Evolutionary conservation across 371 early-diverging fungal species (phyloP), one percentile per base, ranked within the genome.

Genomic region (Blakeslea trispora): DNA sequence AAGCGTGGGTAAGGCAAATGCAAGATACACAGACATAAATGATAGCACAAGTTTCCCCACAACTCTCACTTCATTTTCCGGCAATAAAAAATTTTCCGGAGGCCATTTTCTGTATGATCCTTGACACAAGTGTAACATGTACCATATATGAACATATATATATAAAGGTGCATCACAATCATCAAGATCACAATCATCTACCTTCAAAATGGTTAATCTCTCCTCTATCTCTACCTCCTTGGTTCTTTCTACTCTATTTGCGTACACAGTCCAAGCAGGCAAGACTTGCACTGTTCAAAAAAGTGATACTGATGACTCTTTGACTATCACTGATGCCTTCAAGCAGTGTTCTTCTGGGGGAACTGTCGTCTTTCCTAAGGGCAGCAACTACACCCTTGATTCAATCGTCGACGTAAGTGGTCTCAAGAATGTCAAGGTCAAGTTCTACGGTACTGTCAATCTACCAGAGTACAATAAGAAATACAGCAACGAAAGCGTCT

Each of bases 301-400:
- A 21, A 61, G 48, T 14, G 54, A 39, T 2, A 37, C 37, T 23
- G 69, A 69, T 48, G 72, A 66, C 39, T 48, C 66, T 22, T 14
- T 66, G 18, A 59, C 56, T 32, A 72, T 72, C 24, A 55, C 46
- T 1, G 42, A 53, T 22, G 72, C 72, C 11, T 72, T 72, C 55
- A 55, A 57, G 0, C 47, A 54, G 10, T 72, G 69, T 45, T 57
- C 62, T 23, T 58, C 49, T 31, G 72, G 72, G 13, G 72, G 69
- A 13, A 69, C 59, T 4, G 69, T 72, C 14, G 51, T 57, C 6
- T 72, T 72, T 31, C 47, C 72, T n/a, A 51, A 46, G 11, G 72
- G 66, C 4, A 37, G 59, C 1, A 66, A 46, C 34, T 72, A 68
- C 45, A 63, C 66, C 13, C 43, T 66, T 42, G 58, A 69, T 3